Evolutionary conservation across 202 grass and related monocot genomes (phyloP), one percentile per base, ranked within the genome.

Genomic region (Eragrostis tef): DNA sequence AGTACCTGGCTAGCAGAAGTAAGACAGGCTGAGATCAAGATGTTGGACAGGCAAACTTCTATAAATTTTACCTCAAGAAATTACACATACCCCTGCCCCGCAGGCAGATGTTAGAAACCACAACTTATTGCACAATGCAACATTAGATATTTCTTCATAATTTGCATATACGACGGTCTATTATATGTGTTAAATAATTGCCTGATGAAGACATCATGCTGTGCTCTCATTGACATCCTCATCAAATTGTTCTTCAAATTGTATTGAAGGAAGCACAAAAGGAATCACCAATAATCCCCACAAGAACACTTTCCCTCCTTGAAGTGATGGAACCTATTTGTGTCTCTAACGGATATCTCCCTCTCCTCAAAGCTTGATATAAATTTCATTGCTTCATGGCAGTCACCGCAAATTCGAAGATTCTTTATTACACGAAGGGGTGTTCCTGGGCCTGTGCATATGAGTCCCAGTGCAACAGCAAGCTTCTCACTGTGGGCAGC

Each of bases 251-350:
- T 70, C 7, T 45, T 45, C 9, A 25, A 48, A 69, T 19, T 17
- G 25, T 27, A 88, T 14, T 46, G 24, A 65, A 54, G 7, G 26
- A 45, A 71, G 11, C 11, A 61, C 49, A 43, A 59, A 0, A 67
- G 8, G 13, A 57, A 82, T 94, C 82, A 98, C 90, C 95, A 98
- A 45, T 88, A 94, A 88, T 90, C 88, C 67, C 82, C 73, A 49
- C 95, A 94, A 60, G 95, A 98, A 82, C 90, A 98, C 27, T 68
- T 85, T 56, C 92, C 95, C 81, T 91, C 84, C 65, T 78, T 84
- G 70, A 98, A 98, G 62, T 93, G 92, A 86, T 98, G 92, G 79
- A 94, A 94, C 45, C 89, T 77, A 54, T 94, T 93, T 11, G 87
- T 86, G 77, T 94, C 94, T 86, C 91, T 94, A 36, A 97, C 70